A percentile compares a stretch with the other conserved stretches of the same genome.
Evolutionary conservation across 2,329 filamentous ascomycete genomes (phyloP).

Genomic region (Atkinsonella texensis): DNA sequence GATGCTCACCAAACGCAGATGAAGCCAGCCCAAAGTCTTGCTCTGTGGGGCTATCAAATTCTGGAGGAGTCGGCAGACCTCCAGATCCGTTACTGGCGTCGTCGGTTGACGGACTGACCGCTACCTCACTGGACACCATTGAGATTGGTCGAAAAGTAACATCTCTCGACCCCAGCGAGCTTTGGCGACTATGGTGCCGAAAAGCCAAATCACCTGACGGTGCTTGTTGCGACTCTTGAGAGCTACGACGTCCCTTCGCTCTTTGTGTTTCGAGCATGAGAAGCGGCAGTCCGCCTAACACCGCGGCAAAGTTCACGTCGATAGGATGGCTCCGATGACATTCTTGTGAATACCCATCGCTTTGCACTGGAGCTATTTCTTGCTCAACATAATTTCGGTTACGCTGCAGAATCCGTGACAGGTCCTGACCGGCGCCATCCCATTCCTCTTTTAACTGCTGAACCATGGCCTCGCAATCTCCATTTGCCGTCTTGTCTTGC

Average conservation of each 20-base stretch:
- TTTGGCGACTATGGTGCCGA: conserved; percentile 5
- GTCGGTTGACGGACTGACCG: conserved; percentile 24
- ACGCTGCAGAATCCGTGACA: conserved; percentile 23
- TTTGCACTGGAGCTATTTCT: conserved; percentile 9
- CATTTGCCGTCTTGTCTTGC: conserved; percentile 18
- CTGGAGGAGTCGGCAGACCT: conserved; percentile 24
- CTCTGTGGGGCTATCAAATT: conserved; percentile 22
- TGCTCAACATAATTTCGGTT: conserved; percentile 21
- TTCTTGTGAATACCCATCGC: conserved; percentile 13
- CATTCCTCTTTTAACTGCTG: conserved; percentile 28
- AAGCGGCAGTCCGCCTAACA: conserved; percentile 26
- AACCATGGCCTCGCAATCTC: conserved; percentile 19
- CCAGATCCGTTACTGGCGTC: conserved; percentile 20
- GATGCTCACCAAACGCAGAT: conserved; percentile 13
- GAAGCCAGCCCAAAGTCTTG: conserved; percentile 14
- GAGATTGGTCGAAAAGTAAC: conserved; percentile 7
- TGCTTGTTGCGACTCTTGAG: conserved; percentile 4
- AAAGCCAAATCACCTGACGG: neutral
- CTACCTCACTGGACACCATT: conserved; percentile 21
- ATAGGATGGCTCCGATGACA: conserved; percentile 11
- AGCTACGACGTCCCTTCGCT: conserved; percentile 11
- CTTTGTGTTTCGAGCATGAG: conserved; percentile 18
- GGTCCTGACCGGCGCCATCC: conserved; percentile 22
- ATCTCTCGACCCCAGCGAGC: conserved; percentile 5
- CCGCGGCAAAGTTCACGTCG: conserved; percentile 18